Conservation (phyloP, 148 eudicot species). For the Cornus controversa region DNA sequence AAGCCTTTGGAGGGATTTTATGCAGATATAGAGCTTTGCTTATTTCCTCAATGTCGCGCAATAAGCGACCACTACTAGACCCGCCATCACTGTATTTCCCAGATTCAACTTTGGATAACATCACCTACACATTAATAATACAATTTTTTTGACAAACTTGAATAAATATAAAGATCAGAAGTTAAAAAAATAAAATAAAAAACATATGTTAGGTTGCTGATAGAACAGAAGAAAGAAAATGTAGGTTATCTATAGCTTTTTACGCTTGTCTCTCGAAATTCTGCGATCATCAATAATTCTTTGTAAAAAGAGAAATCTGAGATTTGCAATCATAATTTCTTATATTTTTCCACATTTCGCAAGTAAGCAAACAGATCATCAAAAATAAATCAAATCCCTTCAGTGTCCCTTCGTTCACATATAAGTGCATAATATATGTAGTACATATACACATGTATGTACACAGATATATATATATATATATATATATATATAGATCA, state of each 20-base stretch:
- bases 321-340: neutral
- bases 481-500: neutral
- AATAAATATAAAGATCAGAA: neutral
- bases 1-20: conserved; percentile 31
- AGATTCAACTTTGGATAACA: conserved; percentile 36
- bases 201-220: neutral
- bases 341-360: neutral
- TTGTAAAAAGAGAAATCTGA: neutral
- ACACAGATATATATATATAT: neutral
- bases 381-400: neutral
- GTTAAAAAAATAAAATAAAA: neutral
- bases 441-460: neutral
- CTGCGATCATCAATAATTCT: neutral
- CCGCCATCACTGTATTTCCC: conserved; percentile 22
- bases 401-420: neutral
- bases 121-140: conserved; percentile 21
- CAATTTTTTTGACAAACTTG: no score
- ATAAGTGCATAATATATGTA: no score
- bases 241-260: neutral
- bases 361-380: neutral
- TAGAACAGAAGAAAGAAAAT: neutral
- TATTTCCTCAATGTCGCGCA: conserved; percentile 69
- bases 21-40: conserved; percentile 63
- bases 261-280: neutral
- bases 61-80: conserved; percentile 44